Evolutionary conservation across 192 early-diverging fungal genomes (phyloP).

Genomic region (Physocladia obscura): DNA sequence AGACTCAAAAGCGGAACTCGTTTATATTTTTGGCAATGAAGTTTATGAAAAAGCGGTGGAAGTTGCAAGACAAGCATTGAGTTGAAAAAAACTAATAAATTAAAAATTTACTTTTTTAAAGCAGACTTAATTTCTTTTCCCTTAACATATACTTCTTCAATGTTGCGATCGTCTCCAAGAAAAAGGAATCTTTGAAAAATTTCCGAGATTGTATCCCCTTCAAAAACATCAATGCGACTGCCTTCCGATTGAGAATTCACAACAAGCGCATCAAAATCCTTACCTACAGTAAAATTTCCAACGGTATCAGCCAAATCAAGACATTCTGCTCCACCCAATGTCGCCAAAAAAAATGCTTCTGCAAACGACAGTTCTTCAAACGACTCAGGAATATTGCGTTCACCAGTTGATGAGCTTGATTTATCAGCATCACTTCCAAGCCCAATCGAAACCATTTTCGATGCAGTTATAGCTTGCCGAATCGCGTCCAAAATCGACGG

Average conservation of each 20-base stretch:
- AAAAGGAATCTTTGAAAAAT: slow-evolving; percentile 80
- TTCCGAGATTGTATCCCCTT: slow-evolving; percentile 54
- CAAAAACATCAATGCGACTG: slow-evolving; percentile 12
- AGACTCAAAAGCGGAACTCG: slow-evolving; percentile 20
- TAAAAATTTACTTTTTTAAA: neutral
- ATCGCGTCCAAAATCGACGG: slow-evolving; percentile 86
- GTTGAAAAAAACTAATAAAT: neutral
- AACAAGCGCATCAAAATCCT: slow-evolving; percentile 91
- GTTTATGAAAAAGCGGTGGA: slow-evolving; percentile 23
- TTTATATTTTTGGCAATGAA: slow-evolving; percentile 31
- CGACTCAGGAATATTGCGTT: slow-evolving; percentile 5
- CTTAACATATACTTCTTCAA: slow-evolving; percentile 75
- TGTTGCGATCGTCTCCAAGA: slow-evolving; percentile 85
- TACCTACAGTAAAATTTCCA: slow-evolving; percentile 83
- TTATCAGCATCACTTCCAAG: slow-evolving; percentile 18
- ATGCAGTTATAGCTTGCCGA: slow-evolving; percentile 74
- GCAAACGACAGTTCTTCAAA: slow-evolving; percentile 58
- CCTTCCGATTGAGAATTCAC: slow-evolving; percentile 42
- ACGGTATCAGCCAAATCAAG: slow-evolving; percentile 69
- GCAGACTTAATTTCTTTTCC: slow-evolving; percentile 45
- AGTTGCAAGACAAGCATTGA: slow-evolving; percentile 8
- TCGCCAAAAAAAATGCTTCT: slow-evolving; percentile 85
- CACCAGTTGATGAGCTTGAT: neutral
- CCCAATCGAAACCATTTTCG: slow-evolving; percentile 60
- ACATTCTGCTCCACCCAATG: slow-evolving; percentile 83